phyloP scores from a whole-genome alignment of 495 filamentous ascomycete genomes.

The Daldinia concentrica region DNA sequence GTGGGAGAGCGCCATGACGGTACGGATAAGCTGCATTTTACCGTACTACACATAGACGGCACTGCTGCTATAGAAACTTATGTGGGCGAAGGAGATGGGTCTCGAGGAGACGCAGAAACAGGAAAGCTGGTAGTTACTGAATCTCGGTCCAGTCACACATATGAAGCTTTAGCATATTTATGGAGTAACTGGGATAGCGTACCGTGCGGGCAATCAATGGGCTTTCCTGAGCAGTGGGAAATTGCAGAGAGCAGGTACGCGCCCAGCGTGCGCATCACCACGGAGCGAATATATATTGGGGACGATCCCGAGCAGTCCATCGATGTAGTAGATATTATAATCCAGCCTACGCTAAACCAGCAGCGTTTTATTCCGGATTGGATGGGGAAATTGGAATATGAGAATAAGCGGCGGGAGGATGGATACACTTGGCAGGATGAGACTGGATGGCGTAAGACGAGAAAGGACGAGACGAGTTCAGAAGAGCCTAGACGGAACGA shows the following conservation, averaged over 20 bases:
- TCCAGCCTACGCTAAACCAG: background rate
- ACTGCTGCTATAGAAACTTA: background rate
- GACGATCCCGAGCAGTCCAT: constrained; percentile 16
- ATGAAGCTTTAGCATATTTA: background rate
- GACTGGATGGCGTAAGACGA: too few relatives aligned
- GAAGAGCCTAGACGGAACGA: too few relatives aligned
- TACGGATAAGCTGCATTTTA: constrained; percentile 12
- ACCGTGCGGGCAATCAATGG: background rate
- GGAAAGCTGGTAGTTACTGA: background rate
- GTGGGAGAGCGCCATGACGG: constrained; percentile 3
- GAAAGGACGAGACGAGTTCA: too few relatives aligned
- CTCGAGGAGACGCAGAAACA: background rate
- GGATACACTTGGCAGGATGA: background rate
- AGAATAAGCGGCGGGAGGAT: background rate
- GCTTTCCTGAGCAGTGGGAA: background rate
- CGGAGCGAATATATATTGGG: constrained; percentile 27
- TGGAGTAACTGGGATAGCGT: constrained; percentile 13
- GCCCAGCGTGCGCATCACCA: constrained; percentile 10
- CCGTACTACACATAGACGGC: constrained; percentile 9
- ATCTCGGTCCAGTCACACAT: background rate
- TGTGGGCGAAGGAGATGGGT: background rate
- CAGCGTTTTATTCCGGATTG: background rate
- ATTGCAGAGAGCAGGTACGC: background rate
- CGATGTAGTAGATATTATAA: constrained; percentile 26
- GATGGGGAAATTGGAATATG: background rate